Evolutionary conservation across 805 yeast genomes (phyloP).

Genomic region (Pichia exigua): DNA sequence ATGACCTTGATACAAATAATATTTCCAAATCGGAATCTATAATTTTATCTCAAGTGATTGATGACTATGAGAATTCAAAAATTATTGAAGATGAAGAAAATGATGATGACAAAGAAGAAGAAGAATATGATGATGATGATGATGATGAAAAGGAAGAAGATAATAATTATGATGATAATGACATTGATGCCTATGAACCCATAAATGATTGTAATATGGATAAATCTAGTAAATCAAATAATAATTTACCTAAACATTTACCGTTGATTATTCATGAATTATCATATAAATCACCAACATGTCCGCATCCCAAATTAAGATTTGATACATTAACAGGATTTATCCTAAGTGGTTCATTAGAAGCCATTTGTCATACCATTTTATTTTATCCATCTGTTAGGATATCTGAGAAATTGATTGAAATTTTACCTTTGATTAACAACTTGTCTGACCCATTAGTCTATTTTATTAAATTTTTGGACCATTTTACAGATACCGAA

Average conservation of each 20-base stretch:
- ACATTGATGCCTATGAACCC: background rate
- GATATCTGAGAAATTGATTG: constrained; percentile 35
- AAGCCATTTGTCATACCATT: constrained; percentile 70
- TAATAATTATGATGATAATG: background rate
- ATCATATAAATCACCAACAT: constrained; percentile 28
- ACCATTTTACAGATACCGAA: constrained; percentile 7
- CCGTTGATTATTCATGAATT: constrained; percentile 5
- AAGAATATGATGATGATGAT: background rate
- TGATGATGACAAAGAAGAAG: background rate
- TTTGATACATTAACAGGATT: constrained; percentile 40
- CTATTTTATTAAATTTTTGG: constrained; percentile 30
- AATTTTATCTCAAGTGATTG: constrained; percentile 1
- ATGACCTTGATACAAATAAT: background rate
- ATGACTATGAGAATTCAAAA: constrained; percentile 2
- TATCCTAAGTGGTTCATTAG: constrained; percentile 49
- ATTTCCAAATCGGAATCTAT: background rate
- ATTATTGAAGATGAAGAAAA: background rate
- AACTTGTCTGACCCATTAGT: constrained; percentile 37
- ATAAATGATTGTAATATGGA: background rate
- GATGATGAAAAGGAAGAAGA: too few species aligned
- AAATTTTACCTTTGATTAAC: constrained; percentile 49
- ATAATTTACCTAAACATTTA: background rate
- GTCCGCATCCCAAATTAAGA: constrained; percentile 57
- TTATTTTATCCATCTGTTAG: constrained; percentile 40
- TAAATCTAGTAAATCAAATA: background rate